Evolutionary conservation across 331 rosid species (phyloP), one percentile per base, ranked within the genome.

Genomic region (Prunus yedoensis): DNA sequence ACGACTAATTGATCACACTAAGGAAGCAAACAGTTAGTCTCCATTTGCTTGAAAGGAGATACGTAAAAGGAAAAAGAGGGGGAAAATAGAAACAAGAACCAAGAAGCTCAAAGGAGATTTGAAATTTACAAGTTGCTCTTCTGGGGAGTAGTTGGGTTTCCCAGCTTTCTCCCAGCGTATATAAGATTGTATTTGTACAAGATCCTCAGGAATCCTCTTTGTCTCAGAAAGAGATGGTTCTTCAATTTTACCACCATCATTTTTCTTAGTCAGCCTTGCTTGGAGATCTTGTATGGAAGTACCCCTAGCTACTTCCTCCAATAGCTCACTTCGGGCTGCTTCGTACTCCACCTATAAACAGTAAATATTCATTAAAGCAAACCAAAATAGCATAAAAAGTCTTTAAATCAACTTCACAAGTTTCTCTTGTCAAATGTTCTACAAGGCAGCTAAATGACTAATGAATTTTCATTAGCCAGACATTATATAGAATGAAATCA

Each of bases 281-380:
- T 81, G 90, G 79, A 95, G 89, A 74, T 90, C 97, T 76, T 88
- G 89, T 62, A 92, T 68, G 83, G 99, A 85, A 69, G 79, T 81
- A 66, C 99, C 99, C 87, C 88, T 83, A 63, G 96, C 83, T 78
- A 89, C 78, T 89, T 92, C 96, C 59, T 89, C 91, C 81, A 90
- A 51, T 72, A 95, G 83, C 75, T 92, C 99, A 50, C 60, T 71
- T 71, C 99, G 88, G 64, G 99, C 99, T 69, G 97, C 99, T 87
- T 92, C 97, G 70, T 90, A 95, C 77, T 95, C 97, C 86, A 65
- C 97, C 99, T 95, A 76, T 59, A 68, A 73, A 49, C 46, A 45
- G 15, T 3, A 69, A 7, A 53, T 35, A 38, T 60, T 66, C 43
- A 60, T 59, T 5, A 71, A 52, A 16, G 46, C 16, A 68, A 53